These are phyloP conservation scores for Asterella californica DNA, from an alignment of 225 moss, liverwort and hornwort species.

Conservation along the genomic window DNA sequence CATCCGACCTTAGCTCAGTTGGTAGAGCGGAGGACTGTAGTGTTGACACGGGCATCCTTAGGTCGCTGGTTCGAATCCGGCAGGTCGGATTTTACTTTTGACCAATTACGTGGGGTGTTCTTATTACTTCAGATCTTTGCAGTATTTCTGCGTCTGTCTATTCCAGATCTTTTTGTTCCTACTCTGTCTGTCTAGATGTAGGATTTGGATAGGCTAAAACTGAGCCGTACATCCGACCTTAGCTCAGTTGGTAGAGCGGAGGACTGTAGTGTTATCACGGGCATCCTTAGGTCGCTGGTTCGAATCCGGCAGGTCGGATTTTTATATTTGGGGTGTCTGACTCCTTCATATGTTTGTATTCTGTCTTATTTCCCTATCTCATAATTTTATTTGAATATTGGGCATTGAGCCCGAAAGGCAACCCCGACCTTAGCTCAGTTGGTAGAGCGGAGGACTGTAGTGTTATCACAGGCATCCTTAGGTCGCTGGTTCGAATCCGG, in stretches of 20 bases:
- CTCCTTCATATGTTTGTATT: no score
- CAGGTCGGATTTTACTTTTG: constrained; percentile 69
- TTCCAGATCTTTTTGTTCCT: no score
- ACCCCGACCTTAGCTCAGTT: constrained; percentile 86
- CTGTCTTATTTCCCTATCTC: no score
- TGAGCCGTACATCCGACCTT: constrained; percentile 69
- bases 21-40: constrained; percentile 93
- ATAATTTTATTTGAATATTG: no score
- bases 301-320: constrained; percentile 77
- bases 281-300: constrained; percentile 82
- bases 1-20: constrained; percentile 86
- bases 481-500: constrained; percentile 88
- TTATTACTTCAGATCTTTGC: no score
- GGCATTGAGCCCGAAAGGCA: no score
- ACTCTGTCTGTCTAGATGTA: no score
- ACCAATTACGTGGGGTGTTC: no score
- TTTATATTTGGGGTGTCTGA: no score
- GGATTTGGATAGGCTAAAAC: no score
- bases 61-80: constrained; percentile 88
- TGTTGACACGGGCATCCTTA: constrained; percentile 49
- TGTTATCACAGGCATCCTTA: constrained; percentile 48
- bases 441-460: constrained; percentile 93
- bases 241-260: constrained; percentile 97
- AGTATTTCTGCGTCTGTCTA: no score
- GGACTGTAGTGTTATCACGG: constrained; percentile 56